phyloP scores from a whole-genome alignment of 371 early-diverging fungal species.

The Nematocida ausubeli region DNA sequence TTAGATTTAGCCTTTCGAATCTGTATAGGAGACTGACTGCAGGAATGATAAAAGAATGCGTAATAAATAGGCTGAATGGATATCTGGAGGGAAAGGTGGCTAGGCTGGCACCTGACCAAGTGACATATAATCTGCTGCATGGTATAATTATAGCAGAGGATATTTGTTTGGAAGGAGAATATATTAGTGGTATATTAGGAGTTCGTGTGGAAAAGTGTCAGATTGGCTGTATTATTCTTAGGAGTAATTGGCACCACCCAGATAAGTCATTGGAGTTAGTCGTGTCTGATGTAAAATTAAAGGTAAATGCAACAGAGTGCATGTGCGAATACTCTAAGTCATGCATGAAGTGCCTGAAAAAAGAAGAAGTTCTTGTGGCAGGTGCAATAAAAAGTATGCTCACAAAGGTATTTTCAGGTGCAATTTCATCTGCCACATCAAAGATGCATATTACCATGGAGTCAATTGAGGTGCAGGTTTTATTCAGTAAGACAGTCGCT shows the following conservation, averaged over 20 bases:
- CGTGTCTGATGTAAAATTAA: not conserved
- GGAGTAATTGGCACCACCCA: constrained; percentile 4
- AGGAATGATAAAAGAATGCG: not conserved
- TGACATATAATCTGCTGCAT: constrained; percentile 8
- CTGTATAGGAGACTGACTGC: not conserved
- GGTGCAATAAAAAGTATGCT: not conserved
- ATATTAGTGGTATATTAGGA: not conserved
- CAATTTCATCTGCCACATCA: too few species aligned
- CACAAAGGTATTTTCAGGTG: not conserved
- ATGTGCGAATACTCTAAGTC: constrained; percentile 2
- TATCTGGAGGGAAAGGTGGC: not conserved
- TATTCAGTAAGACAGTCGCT: too few species aligned
- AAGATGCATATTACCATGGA: too few species aligned
- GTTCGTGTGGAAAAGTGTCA: not conserved
- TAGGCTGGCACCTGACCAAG: not conserved
- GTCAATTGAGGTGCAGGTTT: too few species aligned
- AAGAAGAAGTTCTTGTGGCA: not conserved
- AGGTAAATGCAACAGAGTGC: not conserved
- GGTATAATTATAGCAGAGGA: constrained; percentile 29
- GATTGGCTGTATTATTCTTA: not conserved
- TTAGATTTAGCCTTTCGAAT: not conserved
- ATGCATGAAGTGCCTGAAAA: not conserved
- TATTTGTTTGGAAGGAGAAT: not conserved
- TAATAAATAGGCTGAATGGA: not conserved
- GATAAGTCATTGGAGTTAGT: not conserved